Base-by-base conservation (phyloP, 768 basidiomycete genomes). In the Boletus rubescentipes region DNA sequence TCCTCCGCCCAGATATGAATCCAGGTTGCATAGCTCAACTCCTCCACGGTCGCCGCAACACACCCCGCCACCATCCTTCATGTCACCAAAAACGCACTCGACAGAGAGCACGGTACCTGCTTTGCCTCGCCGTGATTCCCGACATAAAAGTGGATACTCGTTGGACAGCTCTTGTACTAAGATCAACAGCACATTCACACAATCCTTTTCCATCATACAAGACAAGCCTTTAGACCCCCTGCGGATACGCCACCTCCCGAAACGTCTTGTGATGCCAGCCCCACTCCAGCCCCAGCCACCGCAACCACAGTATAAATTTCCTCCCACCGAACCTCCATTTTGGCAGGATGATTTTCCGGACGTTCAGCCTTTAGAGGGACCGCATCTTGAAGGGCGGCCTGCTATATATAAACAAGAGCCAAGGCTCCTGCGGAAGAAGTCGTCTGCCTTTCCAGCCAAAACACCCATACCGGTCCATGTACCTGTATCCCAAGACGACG, bases 261-360 rank as follows among this genome's bases (percentile, higher is more conserved):
- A 80, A 65, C 79, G 75, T 43, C 80, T 90, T 26, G 82, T 89
- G 39, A 90, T 90, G 88, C 88, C 88, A 42, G 70, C 84, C 4
- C 88, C 84, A 15, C 75, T 90, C 36, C 82, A 83, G 62, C 69
- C 69, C 54, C 64, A 65, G 26, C 54, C 55, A 23, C 58, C 54
- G 14, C 46, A 54, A 36, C 49, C 57, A 23, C 61, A 65, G 44
- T 40, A 53, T 26, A 51, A 38, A n/a, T 62, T 63, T 37, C 51
- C 58, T 31, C 41, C 34, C 20, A 12, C 40, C 4, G 31, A 55
- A 9, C 26, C 48, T 18, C 36, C 35, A 34, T 11, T 30, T 32
- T 46, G 54, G 59, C 47, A 31, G 21, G 50, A 57, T n/a, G 53
- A 34, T 18, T 37, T 49, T 43, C 18, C 42, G 39, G 65, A 51